Conservation (phyloP, 306 rosid species). For the Rosa rugosa region DNA sequence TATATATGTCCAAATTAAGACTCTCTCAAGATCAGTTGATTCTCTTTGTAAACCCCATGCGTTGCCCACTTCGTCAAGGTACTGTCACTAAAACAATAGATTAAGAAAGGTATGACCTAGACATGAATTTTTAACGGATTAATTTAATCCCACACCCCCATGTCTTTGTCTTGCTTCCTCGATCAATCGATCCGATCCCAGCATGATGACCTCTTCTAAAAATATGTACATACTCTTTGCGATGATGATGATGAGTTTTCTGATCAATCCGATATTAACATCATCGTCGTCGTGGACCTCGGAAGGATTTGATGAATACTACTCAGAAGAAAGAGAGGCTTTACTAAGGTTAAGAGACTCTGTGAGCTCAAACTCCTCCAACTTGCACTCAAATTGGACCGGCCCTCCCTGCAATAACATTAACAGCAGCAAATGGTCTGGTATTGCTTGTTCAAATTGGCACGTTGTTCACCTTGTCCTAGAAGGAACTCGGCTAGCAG, state of each 20-base stretch:
- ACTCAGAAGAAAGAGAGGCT: conserved; percentile 62
- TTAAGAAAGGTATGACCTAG: background rate
- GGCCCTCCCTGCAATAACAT: conserved; percentile 61
- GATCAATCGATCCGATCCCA: background rate
- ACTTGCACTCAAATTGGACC: conserved; percentile 67
- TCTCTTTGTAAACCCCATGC: background rate
- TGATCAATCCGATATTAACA: conserved; percentile 13
- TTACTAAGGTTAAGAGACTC: conserved; percentile 53
- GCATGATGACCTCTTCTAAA: conserved; percentile 35
- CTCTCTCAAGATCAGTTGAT: background rate
- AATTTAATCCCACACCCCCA: conserved; percentile 2
- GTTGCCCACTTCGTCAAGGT: conserved; percentile 1
- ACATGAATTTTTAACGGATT: background rate
- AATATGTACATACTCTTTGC: background rate
- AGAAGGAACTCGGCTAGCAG: conserved; percentile 51
- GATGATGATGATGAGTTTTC: conserved; percentile 1
- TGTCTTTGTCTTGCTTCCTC: conserved; percentile 26
- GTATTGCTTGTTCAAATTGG: conserved; percentile 55
- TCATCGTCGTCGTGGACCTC: background rate
- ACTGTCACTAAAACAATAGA: conserved; percentile 4
- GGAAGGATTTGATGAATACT: conserved; percentile 18
- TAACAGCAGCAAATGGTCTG: conserved; percentile 54
- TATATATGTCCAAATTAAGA: background rate
- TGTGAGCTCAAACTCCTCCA: conserved; percentile 36
- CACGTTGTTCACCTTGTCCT: conserved; percentile 55